Percentiles rank a stretch among this genome's conserved stretches.
phyloP scores from a whole-genome alignment of 2,329 filamentous ascomycete genomes.

The Ceratocystis destructans region DNA sequence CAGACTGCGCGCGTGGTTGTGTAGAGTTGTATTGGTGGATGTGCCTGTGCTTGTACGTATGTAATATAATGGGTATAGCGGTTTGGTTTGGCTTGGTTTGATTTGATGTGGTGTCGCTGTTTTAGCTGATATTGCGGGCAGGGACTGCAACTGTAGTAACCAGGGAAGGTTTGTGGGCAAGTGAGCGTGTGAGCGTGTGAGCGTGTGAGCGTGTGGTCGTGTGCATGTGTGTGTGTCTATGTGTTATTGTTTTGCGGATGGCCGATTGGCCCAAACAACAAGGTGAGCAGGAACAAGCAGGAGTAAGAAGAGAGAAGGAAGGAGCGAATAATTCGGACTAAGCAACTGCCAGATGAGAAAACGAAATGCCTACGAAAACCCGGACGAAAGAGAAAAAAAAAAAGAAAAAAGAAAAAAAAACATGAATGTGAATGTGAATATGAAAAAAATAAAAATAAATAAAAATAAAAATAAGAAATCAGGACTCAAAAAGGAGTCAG shows the following conservation, averaged over 20 bases:
- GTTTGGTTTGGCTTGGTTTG: background rate
- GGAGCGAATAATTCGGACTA: background rate
- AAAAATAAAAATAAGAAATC: background rate
- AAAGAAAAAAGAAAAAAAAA: background rate
- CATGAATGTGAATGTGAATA: too few relatives aligned
- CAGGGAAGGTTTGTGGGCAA: background rate
- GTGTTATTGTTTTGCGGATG: constrained; percentile 1
- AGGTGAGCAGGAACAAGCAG: background rate
- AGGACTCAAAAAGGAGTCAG: background rate
- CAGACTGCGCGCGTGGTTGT: background rate
- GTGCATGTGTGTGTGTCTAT: too few relatives aligned
- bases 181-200: too few relatives aligned
- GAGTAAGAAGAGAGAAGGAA: background rate
- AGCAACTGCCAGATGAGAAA: constrained; percentile 2
- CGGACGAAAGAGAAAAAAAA: background rate
- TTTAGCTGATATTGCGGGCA: background rate
- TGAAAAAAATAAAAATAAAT: background rate
- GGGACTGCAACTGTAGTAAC: background rate
- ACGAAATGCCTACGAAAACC: background rate
- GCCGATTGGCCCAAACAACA: background rate
- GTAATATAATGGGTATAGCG: too few relatives aligned
- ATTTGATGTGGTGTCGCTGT: background rate
- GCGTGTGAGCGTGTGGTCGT: too few relatives aligned
- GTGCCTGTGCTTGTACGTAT: background rate
- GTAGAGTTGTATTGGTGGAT: background rate